These are phyloP conservation scores for Gossypium aridum DNA, from an alignment of 441 rosid genomes.

Conservation along the genomic window DNA sequence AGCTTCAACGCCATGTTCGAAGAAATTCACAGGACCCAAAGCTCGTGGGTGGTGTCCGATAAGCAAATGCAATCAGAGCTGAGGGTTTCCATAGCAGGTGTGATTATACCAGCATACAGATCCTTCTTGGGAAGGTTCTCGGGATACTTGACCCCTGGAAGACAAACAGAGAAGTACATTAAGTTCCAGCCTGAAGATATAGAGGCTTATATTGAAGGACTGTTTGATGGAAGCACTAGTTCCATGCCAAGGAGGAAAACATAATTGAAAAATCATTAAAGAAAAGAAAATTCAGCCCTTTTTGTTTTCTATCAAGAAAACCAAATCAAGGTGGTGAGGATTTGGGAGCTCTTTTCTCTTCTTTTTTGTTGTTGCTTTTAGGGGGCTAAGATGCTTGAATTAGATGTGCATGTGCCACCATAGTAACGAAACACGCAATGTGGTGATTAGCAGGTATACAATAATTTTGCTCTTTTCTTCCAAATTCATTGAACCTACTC, in stretches of 20 bases:
- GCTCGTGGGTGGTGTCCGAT: conserved; percentile 80
- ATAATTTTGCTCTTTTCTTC: neutral
- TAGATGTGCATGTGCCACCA: neutral
- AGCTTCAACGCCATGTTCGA: conserved; percentile 73
- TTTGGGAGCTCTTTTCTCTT: neutral
- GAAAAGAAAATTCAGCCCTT: neutral
- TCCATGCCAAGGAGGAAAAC: conserved; percentile 39
- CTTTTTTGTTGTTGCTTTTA: neutral
- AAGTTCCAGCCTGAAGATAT: conserved; percentile 86
- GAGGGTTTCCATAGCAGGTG: conserved; percentile 71
- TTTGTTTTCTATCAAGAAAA: neutral
- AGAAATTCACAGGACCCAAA: conserved; percentile 87
- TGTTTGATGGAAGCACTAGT: conserved; percentile 69
- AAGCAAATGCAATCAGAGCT: conserved; percentile 92
- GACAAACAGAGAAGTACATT: conserved; percentile 84
- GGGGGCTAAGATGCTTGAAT: neutral
- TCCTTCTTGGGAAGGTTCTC: conserved; percentile 76
- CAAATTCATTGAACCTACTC: neutral
- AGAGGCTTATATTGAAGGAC: conserved; percentile 62
- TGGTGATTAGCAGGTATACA: conserved; percentile 1
- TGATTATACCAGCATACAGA: conserved; percentile 81
- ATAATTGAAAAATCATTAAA: conserved; percentile 5
- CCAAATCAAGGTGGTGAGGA: neutral
- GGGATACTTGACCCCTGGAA: conserved; percentile 63
- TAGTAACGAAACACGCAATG: neutral